Evolutionary conservation across 2,329 filamentous ascomycete species (phyloP).

Genomic region (Diplodia scrobiculata): DNA sequence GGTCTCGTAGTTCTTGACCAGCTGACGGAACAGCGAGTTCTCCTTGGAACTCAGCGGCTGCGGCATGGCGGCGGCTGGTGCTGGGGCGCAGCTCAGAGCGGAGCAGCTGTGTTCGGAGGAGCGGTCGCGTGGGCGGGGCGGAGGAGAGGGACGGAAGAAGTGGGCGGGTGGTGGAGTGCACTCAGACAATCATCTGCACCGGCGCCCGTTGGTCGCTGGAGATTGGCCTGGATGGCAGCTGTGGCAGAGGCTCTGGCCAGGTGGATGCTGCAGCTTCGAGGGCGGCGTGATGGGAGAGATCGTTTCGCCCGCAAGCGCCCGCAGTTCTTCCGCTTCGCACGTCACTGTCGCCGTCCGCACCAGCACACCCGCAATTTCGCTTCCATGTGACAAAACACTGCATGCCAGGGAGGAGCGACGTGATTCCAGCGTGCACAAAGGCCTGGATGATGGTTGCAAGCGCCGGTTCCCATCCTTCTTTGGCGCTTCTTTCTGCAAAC

Average conservation of each 20-base stretch:
- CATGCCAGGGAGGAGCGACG: too few species aligned
- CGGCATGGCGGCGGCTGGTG: constrained; percentile 56
- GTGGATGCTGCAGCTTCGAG: constrained; percentile 19
- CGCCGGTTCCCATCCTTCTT: too few species aligned
- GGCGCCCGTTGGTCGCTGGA: constrained; percentile 8
- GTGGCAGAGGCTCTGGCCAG: constrained; percentile 21
- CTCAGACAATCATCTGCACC: constrained; percentile 23
- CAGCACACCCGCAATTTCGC: not conserved
- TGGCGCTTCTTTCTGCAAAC: too few species aligned
- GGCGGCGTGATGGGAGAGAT: constrained; percentile 15
- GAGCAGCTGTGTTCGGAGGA: constrained; percentile 1
- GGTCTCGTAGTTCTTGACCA: constrained; percentile 94
- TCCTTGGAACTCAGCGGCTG: constrained; percentile 83
- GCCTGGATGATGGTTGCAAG: too few species aligned
- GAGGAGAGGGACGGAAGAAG: not conserved
- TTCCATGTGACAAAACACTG: not conserved
- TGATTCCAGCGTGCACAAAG: too few species aligned
- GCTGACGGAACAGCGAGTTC: constrained; percentile 86
- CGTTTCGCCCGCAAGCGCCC: constrained; percentile 18
- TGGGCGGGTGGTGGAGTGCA: not conserved
- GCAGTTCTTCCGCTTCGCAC: constrained; percentile 15
- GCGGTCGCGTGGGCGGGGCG: constrained; percentile 15
- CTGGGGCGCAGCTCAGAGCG: constrained; percentile 5
- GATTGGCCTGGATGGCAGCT: constrained; percentile 19
- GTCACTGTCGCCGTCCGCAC: not conserved